Conservation (phyloP, 2,329 filamentous ascomycete species). For the Scedosporium minutisporum region DNA sequence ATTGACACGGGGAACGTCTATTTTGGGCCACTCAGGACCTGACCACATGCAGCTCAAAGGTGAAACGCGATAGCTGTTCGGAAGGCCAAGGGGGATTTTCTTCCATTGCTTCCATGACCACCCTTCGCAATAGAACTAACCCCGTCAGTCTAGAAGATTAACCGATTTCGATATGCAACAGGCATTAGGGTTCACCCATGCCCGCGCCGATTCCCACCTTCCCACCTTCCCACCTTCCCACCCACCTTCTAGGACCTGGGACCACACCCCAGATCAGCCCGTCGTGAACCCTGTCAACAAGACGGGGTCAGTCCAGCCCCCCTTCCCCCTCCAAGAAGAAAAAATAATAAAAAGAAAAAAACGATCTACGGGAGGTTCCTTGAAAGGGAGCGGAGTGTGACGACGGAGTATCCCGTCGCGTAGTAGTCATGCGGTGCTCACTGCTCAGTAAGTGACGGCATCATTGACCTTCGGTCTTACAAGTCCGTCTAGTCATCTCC, state of each 20-base stretch:
- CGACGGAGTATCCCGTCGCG: not conserved
- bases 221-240: not conserved
- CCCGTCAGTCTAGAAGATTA: slow-evolving; percentile 6
- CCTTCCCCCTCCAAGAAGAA: too few species aligned
- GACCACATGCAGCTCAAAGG: not conserved
- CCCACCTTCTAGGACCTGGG: slow-evolving; percentile 1
- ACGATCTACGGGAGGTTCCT: not conserved
- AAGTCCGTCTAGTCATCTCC: too few species aligned
- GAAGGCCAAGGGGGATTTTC: slow-evolving; percentile 4
- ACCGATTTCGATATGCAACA: slow-evolving; percentile 7
- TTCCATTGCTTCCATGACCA: slow-evolving; percentile 7
- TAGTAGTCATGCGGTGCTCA: not conserved
- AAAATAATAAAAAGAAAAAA: not conserved
- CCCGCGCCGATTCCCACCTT: not conserved
- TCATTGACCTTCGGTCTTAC: too few species aligned
- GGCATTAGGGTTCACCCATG: slow-evolving; percentile 4
- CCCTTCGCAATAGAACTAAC: slow-evolving; percentile 2
- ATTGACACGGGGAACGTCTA: not conserved
- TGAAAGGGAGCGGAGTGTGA: not conserved
- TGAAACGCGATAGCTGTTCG: slow-evolving; percentile 5
- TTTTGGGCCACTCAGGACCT: not conserved
- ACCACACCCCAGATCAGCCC: slow-evolving; percentile 4
- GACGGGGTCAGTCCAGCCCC: not conserved
- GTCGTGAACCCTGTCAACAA: not conserved
- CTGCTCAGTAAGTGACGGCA: too few species aligned